These are phyloP conservation scores for Brassica carinata DNA, from an alignment of 345 rosid species.

Conservation along the genomic window DNA sequence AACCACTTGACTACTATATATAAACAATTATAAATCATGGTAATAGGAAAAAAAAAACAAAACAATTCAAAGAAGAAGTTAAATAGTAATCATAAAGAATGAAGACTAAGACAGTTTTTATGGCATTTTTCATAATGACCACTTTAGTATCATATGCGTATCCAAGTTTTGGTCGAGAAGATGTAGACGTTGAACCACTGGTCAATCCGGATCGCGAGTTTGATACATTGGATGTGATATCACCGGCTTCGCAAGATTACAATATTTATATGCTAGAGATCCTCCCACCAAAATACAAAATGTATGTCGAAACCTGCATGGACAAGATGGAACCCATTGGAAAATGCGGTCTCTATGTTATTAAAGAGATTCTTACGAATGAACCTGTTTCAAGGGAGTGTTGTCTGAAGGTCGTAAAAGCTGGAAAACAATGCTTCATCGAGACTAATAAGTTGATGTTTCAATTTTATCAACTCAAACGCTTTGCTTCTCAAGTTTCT, in stretches of 20 bases:
- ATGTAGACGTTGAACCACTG: not conserved
- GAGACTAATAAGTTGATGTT: not conserved
- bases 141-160: not conserved
- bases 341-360: not conserved
- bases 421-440: not conserved
- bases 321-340: not conserved
- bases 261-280: not conserved
- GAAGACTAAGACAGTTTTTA: not conserved
- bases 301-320: not conserved
- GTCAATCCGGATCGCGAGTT: not conserved
- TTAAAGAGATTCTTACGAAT: slow-evolving; percentile 2
- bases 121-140: no score
- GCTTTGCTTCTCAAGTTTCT: not conserved
- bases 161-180: not conserved
- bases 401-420: not conserved
- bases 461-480: not conserved
- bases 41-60: no score
- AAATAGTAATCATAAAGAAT: not conserved
- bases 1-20: not conserved
- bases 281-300: not conserved
- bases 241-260: not conserved
- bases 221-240: not conserved
- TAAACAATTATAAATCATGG: not conserved
- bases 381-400: not conserved
- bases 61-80: not conserved